Base-by-base conservation (phyloP, 352 stramenopile genomes). In the Pythium angustatum region DNA sequence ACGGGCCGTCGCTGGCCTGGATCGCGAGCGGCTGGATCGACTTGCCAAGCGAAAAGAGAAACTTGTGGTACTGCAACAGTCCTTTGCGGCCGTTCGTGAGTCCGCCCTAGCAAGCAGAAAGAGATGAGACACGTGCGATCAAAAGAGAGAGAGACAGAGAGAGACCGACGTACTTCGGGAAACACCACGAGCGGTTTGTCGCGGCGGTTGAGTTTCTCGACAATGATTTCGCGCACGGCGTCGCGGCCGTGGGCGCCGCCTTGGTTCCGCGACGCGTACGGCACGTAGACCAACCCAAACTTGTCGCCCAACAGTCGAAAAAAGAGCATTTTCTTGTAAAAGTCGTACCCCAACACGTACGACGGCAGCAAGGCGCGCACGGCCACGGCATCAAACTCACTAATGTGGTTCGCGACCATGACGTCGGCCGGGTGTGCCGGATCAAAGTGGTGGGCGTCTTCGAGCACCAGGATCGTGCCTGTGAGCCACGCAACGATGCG, bases 251-350 rank as follows among this genome's bases (percentile, higher is more conserved):
- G 53, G 15, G 61, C 72, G 52, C 75, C 73, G 48, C 82, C 82
- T 43, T 90, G 77, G 30, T 78, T 77, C 19, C 82, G 73, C 8
- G 82, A 91, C n/a, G 60, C 71, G 68, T 89, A 87, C 8, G 82
- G 82, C 28, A 89, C 82, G 50, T 87, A 91, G 11, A 91, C 72
- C 26, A 89, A 61, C 14, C 82, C 82, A 48, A 78, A 77, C 34
- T 82, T 86, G 58, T 88, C 79, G 10, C 78, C 73, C 14, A 90
- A 61, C 36, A 90, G 62, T 33, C 73, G 72, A 68, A 88, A 89
- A 36, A 90, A 83, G 19, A 91, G 62, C 78, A 88, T 85, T 33
- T 83, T 83, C 66, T 91, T 85, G 77, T 90, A 91, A n/a, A 91
- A 89, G n/a, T 89, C 82, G 73, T 91, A 91, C 44, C 82, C 82